Base-by-base conservation (phyloP, 2,329 filamentous ascomycete species). In the Fusarium cyanostomum region DNA sequence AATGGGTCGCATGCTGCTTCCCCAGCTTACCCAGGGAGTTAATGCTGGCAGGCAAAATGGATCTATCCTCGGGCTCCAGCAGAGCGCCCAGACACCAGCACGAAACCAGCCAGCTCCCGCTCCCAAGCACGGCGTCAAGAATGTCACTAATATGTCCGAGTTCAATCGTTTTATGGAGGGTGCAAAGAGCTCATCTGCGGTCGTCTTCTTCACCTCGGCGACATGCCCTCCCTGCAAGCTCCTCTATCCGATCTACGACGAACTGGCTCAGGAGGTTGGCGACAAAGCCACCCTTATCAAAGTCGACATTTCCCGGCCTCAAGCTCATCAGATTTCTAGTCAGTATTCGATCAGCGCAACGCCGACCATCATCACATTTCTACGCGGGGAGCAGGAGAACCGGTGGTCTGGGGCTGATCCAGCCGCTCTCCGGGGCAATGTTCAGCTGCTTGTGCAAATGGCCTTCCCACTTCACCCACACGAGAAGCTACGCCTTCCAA, bases 121-220 rank as follows among this genome's bases (percentile, higher is more conserved):
- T 58, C 68, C 44, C 27, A 74, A 70, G 27, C 53, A 72, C 13
- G 18, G 60, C 30, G 91, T 96, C 15, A 84, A 85, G 56, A 84
- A 85, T 55, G 84, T 89, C 8, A 85, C 82, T 24, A 86, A 79
- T 18, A 52, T 65, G 11, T 42, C 71, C 3, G 73, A 79, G 5
- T 72, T 78, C 4, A 62, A 66, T 4, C 53, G 55, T 1, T 35
- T 76, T 4, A 75, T 89, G 5, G 75, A 78, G 6, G 84, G 89
- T 26, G 90, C 91, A 0, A 81, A 82, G 26, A 81, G 84, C 6
- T 88, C 90, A 1, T 92, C 89, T 59, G 92, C 92, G 0, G 86
- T 94, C 33, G 84, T 97, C 54, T 97, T 97, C 81, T 98, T 98
- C 79, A 97, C 94, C 0, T 96, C 92, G 4, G 86, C 90, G 3